Percentiles rank a stretch among this genome's conserved stretches.
Evolutionary conservation across 805 yeast genomes (phyloP).

Genomic region (Zygoascus flipseniorum): DNA sequence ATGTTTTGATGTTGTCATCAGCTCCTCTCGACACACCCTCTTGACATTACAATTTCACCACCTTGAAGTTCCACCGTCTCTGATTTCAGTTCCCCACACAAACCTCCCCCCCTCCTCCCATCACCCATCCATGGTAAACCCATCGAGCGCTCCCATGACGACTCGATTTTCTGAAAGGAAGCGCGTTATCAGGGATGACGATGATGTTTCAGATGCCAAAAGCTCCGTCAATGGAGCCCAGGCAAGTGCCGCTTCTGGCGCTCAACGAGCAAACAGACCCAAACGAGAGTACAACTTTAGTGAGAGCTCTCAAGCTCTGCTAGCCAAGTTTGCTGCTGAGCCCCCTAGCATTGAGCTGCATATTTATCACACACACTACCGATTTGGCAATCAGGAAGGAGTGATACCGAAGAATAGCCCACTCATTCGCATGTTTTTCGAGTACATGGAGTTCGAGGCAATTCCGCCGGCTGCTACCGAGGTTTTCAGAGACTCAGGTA

Average conservation of each 20-base stretch:
- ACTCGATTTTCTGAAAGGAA: constrained; percentile 16
- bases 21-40: too few relatives aligned
- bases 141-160: constrained; percentile 9
- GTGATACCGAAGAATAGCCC: constrained; percentile 74
- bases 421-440: constrained; percentile 63
- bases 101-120: not conserved
- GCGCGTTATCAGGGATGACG: constrained; percentile 17
- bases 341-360: constrained; percentile 84
- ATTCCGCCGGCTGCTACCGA: constrained; percentile 88
- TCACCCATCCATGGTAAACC: not conserved
- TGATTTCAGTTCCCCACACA: not conserved
- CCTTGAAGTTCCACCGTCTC: too few relatives aligned
- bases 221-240: not conserved
- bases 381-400: constrained; percentile 87
- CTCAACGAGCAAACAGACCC: not conserved
- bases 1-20: too few relatives aligned
- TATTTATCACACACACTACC: constrained; percentile 82
- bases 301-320: constrained; percentile 61
- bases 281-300: constrained; percentile 29
- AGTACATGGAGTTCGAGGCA: constrained; percentile 69
- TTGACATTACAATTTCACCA: too few relatives aligned
- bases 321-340: constrained; percentile 65
- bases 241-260: not conserved
- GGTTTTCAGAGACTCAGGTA: constrained; percentile 77
- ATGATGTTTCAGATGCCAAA: constrained; percentile 1